Evolutionary conservation across 179 eudicot genomes (phyloP).

Genomic region (Spergularia azorica): DNA sequence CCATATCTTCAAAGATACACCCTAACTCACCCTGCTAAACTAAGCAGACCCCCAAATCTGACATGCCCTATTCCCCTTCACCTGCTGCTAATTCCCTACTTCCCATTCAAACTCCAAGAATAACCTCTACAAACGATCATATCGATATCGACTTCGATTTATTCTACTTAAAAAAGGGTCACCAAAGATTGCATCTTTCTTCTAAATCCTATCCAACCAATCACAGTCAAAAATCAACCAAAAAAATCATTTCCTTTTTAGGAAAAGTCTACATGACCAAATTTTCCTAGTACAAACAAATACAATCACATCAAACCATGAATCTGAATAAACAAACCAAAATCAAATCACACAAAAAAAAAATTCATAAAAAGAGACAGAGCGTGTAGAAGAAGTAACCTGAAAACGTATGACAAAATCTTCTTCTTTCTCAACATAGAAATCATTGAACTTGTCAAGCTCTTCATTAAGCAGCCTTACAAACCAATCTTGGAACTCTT

Average conservation of each 20-base stretch:
- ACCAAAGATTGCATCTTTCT: background rate
- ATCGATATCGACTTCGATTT: background rate
- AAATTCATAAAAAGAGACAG: no score
- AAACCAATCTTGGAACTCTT: conserved; percentile 76
- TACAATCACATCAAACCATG: background rate
- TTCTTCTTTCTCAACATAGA: conserved; percentile 89
- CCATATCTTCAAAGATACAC: no score
- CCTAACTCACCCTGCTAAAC: no score
- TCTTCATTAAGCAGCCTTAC: conserved; percentile 68
- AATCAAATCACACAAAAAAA: no score
- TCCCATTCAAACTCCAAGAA: conserved; percentile 5
- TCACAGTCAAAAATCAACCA: background rate
- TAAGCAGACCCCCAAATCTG: no score
- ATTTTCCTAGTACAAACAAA: background rate
- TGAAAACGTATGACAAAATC: conserved; percentile 85
- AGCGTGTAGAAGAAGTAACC: conserved; percentile 30
- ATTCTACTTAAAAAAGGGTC: background rate
- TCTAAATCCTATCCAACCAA: background rate
- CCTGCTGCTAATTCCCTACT: background rate
- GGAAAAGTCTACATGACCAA: background rate
- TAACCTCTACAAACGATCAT: background rate
- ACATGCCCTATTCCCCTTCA: no score
- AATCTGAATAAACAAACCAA: background rate
- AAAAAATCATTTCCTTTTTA: background rate
- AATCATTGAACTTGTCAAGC: conserved; percentile 90